Percentiles rank a stretch among this genome's conserved stretches.
Conservation (phyloP, 2,329 filamentous ascomycete genomes). For the Verticillium alfalfae region DNA sequence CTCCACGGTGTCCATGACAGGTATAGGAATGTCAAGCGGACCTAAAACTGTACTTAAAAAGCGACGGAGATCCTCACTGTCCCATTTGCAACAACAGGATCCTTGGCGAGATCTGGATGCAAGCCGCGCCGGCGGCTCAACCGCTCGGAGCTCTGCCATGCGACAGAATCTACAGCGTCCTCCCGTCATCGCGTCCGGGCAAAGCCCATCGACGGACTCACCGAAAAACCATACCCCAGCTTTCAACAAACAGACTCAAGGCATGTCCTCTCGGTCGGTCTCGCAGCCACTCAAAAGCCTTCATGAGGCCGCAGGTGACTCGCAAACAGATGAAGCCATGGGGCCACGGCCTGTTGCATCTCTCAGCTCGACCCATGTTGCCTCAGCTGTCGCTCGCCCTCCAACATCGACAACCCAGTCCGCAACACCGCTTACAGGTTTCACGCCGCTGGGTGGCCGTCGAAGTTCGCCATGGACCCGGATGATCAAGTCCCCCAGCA, state of each 20-base stretch:
- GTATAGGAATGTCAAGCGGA: neutral
- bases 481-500: neutral
- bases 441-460: constrained; percentile 2
- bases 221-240: neutral
- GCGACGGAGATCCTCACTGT: constrained; percentile 1
- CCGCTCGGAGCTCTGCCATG: neutral
- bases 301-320: neutral
- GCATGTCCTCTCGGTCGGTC: neutral
- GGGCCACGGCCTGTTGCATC: neutral
- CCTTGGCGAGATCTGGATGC: neutral
- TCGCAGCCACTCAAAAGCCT: neutral
- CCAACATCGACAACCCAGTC: neutral
- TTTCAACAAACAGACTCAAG: neutral
- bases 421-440: neutral
- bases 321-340: neutral
- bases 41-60: constrained; percentile 6
- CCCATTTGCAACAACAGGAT: neutral
- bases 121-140: neutral
- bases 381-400: neutral
- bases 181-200: neutral
- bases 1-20: neutral
- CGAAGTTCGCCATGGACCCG: constrained; percentile 1
- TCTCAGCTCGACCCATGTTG: neutral
- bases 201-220: too few relatives aligned
- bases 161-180: neutral